Conservation (phyloP, 352 stramenopile species). For the Phytopythium litorale region DNA sequence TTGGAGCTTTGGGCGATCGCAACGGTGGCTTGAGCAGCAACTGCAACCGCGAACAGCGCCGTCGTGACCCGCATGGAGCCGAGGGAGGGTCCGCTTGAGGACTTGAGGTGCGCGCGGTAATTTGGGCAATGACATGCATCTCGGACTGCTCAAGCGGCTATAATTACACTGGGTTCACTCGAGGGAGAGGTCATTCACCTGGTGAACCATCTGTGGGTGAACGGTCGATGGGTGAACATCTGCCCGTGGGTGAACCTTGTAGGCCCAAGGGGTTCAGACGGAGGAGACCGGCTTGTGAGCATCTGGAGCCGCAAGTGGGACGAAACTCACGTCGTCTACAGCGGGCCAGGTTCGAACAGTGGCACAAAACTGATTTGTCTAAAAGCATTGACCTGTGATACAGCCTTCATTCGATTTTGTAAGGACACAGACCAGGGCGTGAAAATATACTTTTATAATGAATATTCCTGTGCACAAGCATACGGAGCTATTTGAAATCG, state of each 20-base stretch:
- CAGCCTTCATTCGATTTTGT: not conserved
- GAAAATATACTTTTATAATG: too few relatives aligned
- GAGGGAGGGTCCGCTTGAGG: not conserved
- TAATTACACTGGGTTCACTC: too few relatives aligned
- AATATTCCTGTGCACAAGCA: too few relatives aligned
- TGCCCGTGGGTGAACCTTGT: too few relatives aligned
- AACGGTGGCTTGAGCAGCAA: not conserved
- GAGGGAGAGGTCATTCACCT: too few relatives aligned
- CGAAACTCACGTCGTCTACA: not conserved
- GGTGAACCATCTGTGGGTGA: not conserved
- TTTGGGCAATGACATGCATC: not conserved
- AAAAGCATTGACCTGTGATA: not conserved
- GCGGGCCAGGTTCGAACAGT: not conserved
- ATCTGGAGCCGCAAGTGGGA: not conserved
- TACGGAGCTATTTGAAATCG: not conserved
- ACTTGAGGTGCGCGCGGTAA: not conserved
- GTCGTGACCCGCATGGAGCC: not conserved
- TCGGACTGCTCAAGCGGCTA: too few relatives aligned
- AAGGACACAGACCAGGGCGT: too few relatives aligned
- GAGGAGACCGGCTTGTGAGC: not conserved
- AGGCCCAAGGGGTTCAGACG: too few relatives aligned
- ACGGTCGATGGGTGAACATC: too few relatives aligned
- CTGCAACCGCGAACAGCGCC: not conserved
- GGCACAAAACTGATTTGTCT: not conserved
- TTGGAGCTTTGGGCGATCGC: not conserved